Evolutionary conservation across 306 rosid species (phyloP), one percentile per base, ranked within the genome.

Genomic region (Lupinus albus): DNA sequence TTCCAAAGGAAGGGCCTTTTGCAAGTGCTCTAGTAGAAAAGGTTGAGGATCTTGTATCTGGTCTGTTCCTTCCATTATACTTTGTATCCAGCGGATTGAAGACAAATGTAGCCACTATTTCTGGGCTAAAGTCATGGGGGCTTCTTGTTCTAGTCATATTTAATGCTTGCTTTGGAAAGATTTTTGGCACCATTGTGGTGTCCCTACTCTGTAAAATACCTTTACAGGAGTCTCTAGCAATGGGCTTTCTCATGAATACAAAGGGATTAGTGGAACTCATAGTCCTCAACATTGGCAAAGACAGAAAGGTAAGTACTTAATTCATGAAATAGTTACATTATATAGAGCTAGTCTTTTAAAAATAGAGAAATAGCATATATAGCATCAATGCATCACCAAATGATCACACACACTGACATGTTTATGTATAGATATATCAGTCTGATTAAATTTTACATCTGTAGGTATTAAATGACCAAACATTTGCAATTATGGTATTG

Each of bases 251-350:
- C 39, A 88, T 86, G 95, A 88, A 86, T 70, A 88, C 83, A 0
- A 88, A 88, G 74, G 89, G 95, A 4, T 73, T 88, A 72, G 91
- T 88, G 61, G 91, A 88, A 53, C 94, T 87, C 71, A 81, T 87
- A 50, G 95, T 86, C 55, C 95, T 88, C 56, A 86, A 88, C 69
- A 84, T 88, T 60, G 95, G 95, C 3, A 88, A 76, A 81, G 95
- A 88, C 41, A 84, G 89, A 80, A 78, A 82, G 88, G 95, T 6
- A 11, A 15, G 35, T 15, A 33, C 12, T 12, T 5, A 49, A 10
- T 49, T 8, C 12, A 49, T 13, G 7, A n/a, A 46, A 16, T 46
- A 46, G 51, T 46, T 46, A 46, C 51, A 46, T n/a, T 46, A 46
- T 46, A 18, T 2, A n/a, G 51, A 46, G 5, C 15, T 30, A 14